These are phyloP conservation scores for Cryptosporidium ubiquitum DNA, from an alignment of 169 alveolate species.

Conservation along the genomic window DNA sequence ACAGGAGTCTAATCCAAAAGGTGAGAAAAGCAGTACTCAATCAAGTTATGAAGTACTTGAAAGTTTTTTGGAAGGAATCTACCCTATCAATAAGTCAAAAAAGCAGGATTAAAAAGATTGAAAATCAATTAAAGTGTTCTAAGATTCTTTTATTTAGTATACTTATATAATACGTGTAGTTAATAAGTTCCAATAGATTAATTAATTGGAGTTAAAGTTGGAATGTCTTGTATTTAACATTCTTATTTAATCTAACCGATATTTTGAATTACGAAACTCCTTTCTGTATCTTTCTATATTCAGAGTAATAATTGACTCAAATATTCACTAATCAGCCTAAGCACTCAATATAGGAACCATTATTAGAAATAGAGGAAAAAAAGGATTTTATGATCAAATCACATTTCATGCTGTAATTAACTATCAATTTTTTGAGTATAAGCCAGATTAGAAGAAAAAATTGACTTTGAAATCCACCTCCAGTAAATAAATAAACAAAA, in stretches of 20 bases:
- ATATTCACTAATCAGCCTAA: neutral
- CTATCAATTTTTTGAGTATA: slow-evolving; percentile 18
- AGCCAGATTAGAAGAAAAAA: slow-evolving; percentile 56
- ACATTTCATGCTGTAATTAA: neutral
- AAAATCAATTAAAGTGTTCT: neutral
- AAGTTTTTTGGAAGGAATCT: slow-evolving; percentile 48
- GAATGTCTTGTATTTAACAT: neutral
- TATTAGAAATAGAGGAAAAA: neutral
- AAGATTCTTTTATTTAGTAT: neutral
- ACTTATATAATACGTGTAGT: neutral
- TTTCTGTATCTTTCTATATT: neutral
- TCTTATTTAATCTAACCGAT: neutral
- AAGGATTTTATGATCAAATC: neutral
- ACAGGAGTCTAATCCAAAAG: slow-evolving; percentile 8
- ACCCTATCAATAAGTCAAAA: slow-evolving; percentile 11
- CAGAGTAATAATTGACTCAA: neutral
- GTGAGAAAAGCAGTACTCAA: slow-evolving; percentile 6
- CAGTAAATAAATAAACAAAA: slow-evolving; percentile 39
- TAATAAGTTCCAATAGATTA: neutral
- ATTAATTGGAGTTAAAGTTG: neutral
- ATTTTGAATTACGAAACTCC: neutral
- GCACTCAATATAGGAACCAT: neutral
- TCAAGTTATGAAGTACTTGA: slow-evolving; percentile 59
- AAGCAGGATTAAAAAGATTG: neutral
- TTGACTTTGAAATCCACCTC: slow-evolving; percentile 72